Base-by-base conservation (phyloP, 768 basidiomycete genomes). In the Hysterangium stoloniferum region DNA sequence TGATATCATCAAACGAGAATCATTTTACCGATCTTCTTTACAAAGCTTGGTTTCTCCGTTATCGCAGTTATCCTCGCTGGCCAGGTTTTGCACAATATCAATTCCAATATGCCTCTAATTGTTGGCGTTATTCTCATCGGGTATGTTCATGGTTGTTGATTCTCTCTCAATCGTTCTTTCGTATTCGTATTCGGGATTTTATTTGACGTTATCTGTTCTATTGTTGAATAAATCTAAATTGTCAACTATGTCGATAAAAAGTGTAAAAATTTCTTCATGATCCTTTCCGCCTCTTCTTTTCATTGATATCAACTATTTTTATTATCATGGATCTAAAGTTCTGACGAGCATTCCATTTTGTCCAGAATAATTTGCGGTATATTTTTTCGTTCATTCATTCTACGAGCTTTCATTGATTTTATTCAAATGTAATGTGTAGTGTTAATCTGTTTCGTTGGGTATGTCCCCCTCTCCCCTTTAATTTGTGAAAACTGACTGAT, bases 381-480 rank as follows among this genome's bases (percentile, higher is more conserved):
- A 12, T 41, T 17, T 41, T 17, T 19, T 2, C 40, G 11, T 12
- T 17, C 9, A 8, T 19, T 12, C 28, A 4, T 12, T 24, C 15
- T 37, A n/a, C 17, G 38, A 11, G 17, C 47, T 11, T 20, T 34
- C 34, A 15, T 12, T 17, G n/a, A 3, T n/a, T 7, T 36, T 13
- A 35, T 32, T 48, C 28, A 32, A 29, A 15, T 34, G 12, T 24
- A 12, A 6, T n/a, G 6, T 25, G 22, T n/a, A 47, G 45, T 47
- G 19, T 33, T 47, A n/a, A 47, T 47, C 13, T 47, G 45, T 34
- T 47, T 47, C 28, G 35, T 47, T 15, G 45, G 45, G 45, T 47
- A 47, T 7, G 17, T 19, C 22, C 20, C 13, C 13, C 62, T 31
- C 36, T 56, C 40, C 54, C 59, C 15, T 25, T 61, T 9, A 44